Evolutionary conservation across 495 filamentous ascomycete genomes (phyloP), one percentile per base, ranked within the genome.

Genomic region (Neurospora sp.): DNA sequence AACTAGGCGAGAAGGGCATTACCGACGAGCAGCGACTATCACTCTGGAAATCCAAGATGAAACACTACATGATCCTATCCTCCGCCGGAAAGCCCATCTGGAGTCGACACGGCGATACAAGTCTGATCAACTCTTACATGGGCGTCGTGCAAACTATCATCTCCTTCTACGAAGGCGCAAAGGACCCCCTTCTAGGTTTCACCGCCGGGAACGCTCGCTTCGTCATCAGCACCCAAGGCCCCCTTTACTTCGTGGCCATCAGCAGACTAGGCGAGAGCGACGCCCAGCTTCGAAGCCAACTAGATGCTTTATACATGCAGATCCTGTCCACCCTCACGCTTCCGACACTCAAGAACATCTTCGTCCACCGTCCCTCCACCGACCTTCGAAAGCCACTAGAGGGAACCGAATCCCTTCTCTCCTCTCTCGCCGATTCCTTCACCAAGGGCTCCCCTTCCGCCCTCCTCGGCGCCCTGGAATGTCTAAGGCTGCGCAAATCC

Each of bases 41-140:
- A 35, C 84, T 89, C 73, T 97, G 92, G 93, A 93, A 93, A 79
- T 87, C 91, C 27, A 96, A 97, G 79, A 85, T 93, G 74, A 99
- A 99, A 79, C 96, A 99, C 81, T 99, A 96, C 78, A 85, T 99
- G 76, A 97, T 99, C 76, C 84, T 99, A 0, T 98, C 96, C 3
- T 93, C 93, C 12, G 96, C 96, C 40, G 96, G 96, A n/a, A 99
- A 99, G 79, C 96, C 96, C 5, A 95, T 99, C 44, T 99, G 94
- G 81, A 97, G 93, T 73, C 87, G 96, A 72, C 94, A 99, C 79
- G 96, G 96, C 35, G 93, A 97, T 74, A 88, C 96, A 74, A 89
- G 90, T 22, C 83, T 98, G 42, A 91, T 98, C 75, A 97, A 94
- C 69, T 90, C 91, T 42, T 97, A 95, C 77, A 94, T 97, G 82